These are phyloP conservation scores for Mycocentrospora acerina DNA, from an alignment of 2,329 filamentous ascomycete species.

Conservation along the genomic window DNA sequence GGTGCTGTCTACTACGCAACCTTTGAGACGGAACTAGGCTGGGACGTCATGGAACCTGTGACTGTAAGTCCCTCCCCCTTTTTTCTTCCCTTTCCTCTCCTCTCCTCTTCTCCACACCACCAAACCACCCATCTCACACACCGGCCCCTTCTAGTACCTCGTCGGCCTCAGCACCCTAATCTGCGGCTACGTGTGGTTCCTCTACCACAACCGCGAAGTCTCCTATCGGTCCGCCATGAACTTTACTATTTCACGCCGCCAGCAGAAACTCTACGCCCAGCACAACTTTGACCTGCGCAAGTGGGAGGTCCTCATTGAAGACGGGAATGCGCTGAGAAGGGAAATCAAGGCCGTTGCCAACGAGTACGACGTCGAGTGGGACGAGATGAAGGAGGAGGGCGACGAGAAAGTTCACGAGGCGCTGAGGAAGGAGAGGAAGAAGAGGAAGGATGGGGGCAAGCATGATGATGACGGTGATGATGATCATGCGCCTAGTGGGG, in stretches of 20 bases:
- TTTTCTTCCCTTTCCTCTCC: neutral
- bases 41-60: conserved; percentile 89
- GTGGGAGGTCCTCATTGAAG: conserved; percentile 79
- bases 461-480: conserved; percentile 40
- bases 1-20: conserved; percentile 70
- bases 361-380: conserved; percentile 90
- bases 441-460: conserved; percentile 38
- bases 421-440: conserved; percentile 52
- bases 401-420: conserved; percentile 60
- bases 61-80: conserved; percentile 52
- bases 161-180: conserved; percentile 85
- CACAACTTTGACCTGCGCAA: conserved; percentile 72
- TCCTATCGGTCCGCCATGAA: conserved; percentile 86
- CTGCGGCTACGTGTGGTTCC: conserved; percentile 88
- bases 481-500: conserved; percentile 16
- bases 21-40: conserved; percentile 74
- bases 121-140: conserved; percentile 3
- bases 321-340: conserved; percentile 72
- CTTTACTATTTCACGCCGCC: conserved; percentile 77
- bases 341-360: conserved; percentile 80
- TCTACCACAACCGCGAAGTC: conserved; percentile 88
- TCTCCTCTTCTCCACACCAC: neutral
- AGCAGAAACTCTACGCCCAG: conserved; percentile 72
- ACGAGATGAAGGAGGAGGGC: conserved; percentile 72
- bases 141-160: conserved; percentile 59